Base-by-base conservation (phyloP, 768 basidiomycete species). In the Sporobolomyces phaffii region DNA sequence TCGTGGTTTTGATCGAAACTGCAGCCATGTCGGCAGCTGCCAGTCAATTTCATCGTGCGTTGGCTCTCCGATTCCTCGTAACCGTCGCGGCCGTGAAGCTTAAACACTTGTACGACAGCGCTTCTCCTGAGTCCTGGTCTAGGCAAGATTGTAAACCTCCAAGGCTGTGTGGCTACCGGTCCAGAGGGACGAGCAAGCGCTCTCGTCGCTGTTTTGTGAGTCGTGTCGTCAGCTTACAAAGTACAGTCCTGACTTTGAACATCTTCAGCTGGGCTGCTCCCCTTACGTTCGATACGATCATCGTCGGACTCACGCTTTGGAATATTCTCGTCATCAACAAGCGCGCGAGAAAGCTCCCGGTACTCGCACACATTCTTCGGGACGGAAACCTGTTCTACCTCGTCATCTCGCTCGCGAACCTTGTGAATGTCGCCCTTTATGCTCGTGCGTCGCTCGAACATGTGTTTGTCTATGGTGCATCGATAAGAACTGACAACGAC, bases 181-280 rank as follows among this genome's bases (percentile, higher is more conserved):
- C 24, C 7, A 9, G 14, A 57, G 10, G 54, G 54, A 5, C 38
- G 18, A 3, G 54, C 40, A 4, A 29, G 11, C 18, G 26, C 5
- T 15, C 13, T 57, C 41, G 40, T 57, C 26, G 54, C 54, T 7
- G 26, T 57, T 7, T 57, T 57, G 54, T 57, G 53, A 8, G 53
- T 44, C 43, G 43, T 44, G 7, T 44, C 13, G 13, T n/a, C 43
- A 13, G 10, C 43, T 44, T 44, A n/a, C 43, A 8, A 13, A 10
- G 44, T 22, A n/a, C 40, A 11, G 40, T 18, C 10, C 40, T 41
- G 11, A 10, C 10, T 41, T 41, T n/a, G n/a, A n/a, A n/a, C n/a
- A n/a, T n/a, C n/a, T n/a, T n/a, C n/a, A 57, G 54, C 54, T 57
- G 54, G 54, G 54, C 54, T 5, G n/a, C 54, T 3, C 40, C 54